phyloP scores from a whole-genome alignment of 148 eudicot genomes.

The Diospyros lotus region DNA sequence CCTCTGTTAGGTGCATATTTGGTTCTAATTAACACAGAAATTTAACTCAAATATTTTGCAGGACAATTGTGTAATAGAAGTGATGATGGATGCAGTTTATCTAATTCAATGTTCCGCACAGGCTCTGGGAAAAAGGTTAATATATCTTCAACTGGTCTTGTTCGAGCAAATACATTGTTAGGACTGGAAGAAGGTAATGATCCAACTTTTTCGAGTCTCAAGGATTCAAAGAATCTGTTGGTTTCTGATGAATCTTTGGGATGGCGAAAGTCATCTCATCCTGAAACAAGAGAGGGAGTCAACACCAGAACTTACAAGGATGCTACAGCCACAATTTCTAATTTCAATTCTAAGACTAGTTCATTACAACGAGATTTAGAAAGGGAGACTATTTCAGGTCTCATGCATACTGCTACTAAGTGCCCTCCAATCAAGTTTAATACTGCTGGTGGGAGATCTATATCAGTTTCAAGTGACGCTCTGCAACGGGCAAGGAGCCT shows the following conservation, averaged over 20 bases:
- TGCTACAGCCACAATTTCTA: conserved; percentile 20
- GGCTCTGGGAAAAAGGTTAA: conserved; percentile 79
- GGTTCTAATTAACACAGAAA: too few relatives aligned
- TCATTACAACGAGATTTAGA: conserved; percentile 19
- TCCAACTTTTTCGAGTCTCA: conserved; percentile 28
- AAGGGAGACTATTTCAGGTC: conserved; percentile 21
- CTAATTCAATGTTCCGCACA: conserved; percentile 78
- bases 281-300: conserved; percentile 13
- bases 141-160: conserved; percentile 64
- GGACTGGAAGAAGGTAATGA: conserved; percentile 43
- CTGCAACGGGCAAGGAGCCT: conserved; percentile 83
- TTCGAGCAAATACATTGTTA: conserved; percentile 65
- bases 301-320: conserved; percentile 18
- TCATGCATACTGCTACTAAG: conserved; percentile 30
- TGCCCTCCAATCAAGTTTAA: conserved; percentile 71
- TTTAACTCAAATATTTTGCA: conserved; percentile 18
- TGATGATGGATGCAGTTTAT: conserved; percentile 20
- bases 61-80: conserved; percentile 25
- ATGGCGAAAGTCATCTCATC: conserved; percentile 19
- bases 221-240: conserved; percentile 30
- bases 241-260: conserved; percentile 17
- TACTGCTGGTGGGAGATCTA: conserved; percentile 87
- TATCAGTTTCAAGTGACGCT: conserved; percentile 84
- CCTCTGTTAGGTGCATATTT: too few relatives aligned
- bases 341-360: conserved; percentile 23